Evolutionary conservation across 257 asterid species (phyloP).

Genomic region (Catharanthus roseus): DNA sequence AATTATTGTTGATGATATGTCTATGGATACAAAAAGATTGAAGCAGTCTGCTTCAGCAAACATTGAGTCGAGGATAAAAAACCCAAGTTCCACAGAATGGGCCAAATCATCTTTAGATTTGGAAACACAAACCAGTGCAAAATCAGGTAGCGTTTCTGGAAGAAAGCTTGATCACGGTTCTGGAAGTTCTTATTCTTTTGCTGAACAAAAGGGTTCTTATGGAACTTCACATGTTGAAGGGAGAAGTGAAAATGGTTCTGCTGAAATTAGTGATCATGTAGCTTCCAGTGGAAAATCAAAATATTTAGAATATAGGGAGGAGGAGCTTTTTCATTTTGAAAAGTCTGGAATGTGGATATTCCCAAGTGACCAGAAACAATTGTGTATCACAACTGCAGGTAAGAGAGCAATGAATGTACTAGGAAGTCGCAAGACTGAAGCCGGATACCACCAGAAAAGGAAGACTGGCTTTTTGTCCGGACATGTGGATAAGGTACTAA

Average conservation of each 20-base stretch:
- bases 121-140: conserved; percentile 30
- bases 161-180: conserved; percentile 30
- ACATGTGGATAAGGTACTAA: conserved; percentile 39
- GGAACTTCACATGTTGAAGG: conserved; percentile 33
- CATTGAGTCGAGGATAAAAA: conserved; percentile 16
- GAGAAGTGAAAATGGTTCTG: conserved; percentile 28
- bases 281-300: conserved; percentile 30
- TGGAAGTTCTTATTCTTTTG: conserved; percentile 17
- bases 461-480: conserved; percentile 25
- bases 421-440: conserved; percentile 27
- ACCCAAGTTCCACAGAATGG: conserved; percentile 14
- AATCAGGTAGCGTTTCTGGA: conserved; percentile 38
- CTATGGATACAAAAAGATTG: conserved; percentile 12
- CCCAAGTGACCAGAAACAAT: conserved; percentile 44
- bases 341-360: conserved; percentile 62
- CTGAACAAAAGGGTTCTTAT: conserved; percentile 14
- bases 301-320: conserved; percentile 29
- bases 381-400: conserved; percentile 74
- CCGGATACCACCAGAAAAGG: conserved; percentile 25
- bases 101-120: conserved; percentile 16
- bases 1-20: conserved; percentile 8
- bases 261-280: conserved; percentile 24
- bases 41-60: conserved; percentile 17
- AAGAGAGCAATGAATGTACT: conserved; percentile 25
- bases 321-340: conserved; percentile 38